Evolutionary conservation across 306 rosid species (phyloP).

Genomic region (Cicer arietinum): DNA sequence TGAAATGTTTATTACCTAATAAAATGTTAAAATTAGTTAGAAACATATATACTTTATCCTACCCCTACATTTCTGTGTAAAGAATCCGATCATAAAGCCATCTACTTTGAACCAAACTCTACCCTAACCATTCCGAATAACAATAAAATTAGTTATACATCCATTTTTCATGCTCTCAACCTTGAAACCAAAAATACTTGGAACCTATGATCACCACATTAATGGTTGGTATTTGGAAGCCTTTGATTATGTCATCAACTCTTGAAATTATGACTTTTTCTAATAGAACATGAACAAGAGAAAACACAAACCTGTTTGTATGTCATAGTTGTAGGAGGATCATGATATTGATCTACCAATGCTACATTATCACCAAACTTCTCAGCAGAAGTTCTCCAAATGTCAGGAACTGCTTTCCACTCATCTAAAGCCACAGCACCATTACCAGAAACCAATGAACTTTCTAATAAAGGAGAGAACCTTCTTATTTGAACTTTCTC

Average conservation of each 20-base stretch:
- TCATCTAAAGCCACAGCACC: slow-evolving; percentile 57
- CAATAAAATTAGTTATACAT: neutral
- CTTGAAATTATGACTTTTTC: slow-evolving; percentile 7
- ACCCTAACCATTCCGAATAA: slow-evolving; percentile 33
- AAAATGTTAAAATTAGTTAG: slow-evolving; percentile 14
- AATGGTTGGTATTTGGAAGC: neutral
- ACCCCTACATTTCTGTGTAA: neutral
- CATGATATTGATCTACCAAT: slow-evolving; percentile 78
- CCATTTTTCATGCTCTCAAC: slow-evolving; percentile 15
- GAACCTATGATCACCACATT: slow-evolving; percentile 7
- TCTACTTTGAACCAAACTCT: slow-evolving; percentile 30
- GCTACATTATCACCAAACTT: slow-evolving; percentile 81
- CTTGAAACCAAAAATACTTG: neutral
- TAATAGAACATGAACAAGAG: neutral
- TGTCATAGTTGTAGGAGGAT: slow-evolving; percentile 84
- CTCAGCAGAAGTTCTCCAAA: slow-evolving; percentile 90
- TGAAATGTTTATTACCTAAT: slow-evolving; percentile 18
- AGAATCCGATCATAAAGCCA: neutral
- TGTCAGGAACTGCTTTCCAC: slow-evolving; percentile 95
- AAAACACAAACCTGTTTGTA: slow-evolving; percentile 56
- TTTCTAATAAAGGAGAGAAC: slow-evolving; percentile 84
- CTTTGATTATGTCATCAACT: neutral
- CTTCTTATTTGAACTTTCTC: slow-evolving; percentile 61
- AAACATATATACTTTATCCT: slow-evolving; percentile 10
- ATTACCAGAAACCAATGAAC: slow-evolving; percentile 55